phyloP scores from a whole-genome alignment of 176 grass and related monocot species.

The Melocanna baccifera region DNA sequence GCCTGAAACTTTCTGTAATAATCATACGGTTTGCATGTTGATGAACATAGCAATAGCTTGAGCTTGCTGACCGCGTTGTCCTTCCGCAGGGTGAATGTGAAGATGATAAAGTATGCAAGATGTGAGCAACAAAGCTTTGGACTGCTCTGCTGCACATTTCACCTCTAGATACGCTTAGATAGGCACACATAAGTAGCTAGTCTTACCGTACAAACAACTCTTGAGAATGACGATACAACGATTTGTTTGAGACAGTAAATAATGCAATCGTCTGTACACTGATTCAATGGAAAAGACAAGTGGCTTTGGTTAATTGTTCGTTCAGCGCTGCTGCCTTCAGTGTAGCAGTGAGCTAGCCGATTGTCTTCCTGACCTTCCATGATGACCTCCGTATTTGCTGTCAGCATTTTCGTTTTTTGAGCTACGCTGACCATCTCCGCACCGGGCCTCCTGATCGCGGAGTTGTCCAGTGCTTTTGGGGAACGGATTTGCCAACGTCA shows the following conservation, averaged over 20 bases:
- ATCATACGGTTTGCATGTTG: background rate
- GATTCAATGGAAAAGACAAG: background rate
- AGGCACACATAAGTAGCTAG: slow-evolving; percentile 5
- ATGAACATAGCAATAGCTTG: background rate
- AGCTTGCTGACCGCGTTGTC: background rate
- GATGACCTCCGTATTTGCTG: background rate
- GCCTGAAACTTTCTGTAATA: background rate
- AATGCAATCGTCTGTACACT: background rate
- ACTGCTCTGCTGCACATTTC: background rate
- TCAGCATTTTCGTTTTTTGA: background rate
- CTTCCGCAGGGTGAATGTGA: slow-evolving; percentile 48
- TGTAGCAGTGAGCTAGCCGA: background rate
- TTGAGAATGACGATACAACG: background rate
- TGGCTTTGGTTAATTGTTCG: background rate
- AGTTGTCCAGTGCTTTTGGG: background rate
- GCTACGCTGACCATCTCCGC: background rate
- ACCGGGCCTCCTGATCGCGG: background rate
- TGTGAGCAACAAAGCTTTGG: slow-evolving; percentile 29
- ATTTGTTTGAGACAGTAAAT: background rate
- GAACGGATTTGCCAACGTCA: background rate
- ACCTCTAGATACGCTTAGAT: background rate
- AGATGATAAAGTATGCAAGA: slow-evolving; percentile 65
- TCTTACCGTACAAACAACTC: background rate
- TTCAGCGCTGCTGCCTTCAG: background rate
- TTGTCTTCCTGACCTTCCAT: background rate